Evolutionary conservation across 2,329 filamentous ascomycete species (phyloP).

Genomic region (Geosmithia flava): DNA sequence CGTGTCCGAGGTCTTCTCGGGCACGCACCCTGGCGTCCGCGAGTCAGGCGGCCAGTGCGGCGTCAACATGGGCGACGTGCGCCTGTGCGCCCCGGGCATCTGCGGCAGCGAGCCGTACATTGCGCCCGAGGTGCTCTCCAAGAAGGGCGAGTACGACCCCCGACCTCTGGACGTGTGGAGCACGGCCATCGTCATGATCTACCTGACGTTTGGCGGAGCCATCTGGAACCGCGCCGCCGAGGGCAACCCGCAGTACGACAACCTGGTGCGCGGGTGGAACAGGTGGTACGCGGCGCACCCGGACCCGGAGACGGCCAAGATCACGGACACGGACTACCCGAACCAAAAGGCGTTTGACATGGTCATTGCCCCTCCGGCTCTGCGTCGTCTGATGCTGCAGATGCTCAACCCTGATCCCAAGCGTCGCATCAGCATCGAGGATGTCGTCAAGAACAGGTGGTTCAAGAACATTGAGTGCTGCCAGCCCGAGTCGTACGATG

Average conservation of each 20-base stretch:
- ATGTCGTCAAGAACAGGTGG: constrained; percentile 60
- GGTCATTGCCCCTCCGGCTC: constrained; percentile 50
- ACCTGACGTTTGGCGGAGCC: constrained; percentile 58
- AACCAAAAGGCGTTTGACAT: constrained; percentile 52
- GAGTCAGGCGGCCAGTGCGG: constrained; percentile 64
- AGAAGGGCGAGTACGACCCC: constrained; percentile 55
- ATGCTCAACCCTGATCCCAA: constrained; percentile 74
- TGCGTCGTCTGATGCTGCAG: constrained; percentile 59
- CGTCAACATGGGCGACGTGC: constrained; percentile 56
- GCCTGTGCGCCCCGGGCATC: constrained; percentile 65
- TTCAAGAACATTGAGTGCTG: constrained; percentile 70
- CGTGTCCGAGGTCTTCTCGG: constrained; percentile 74
- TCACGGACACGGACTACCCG: constrained; percentile 52
- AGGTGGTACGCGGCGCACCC: constrained; percentile 48
- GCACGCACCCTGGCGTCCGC: constrained; percentile 66
- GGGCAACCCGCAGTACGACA: constrained; percentile 46
- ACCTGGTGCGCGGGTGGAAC: constrained; percentile 55
- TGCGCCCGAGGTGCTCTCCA: constrained; percentile 69
- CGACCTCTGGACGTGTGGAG: constrained; percentile 79
- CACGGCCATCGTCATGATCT: constrained; percentile 71
- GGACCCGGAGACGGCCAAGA: constrained; percentile 16
- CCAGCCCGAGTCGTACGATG: constrained; percentile 57
- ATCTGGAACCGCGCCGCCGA: constrained; percentile 61
- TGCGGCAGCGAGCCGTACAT: constrained; percentile 82
- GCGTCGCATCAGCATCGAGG: constrained; percentile 56